phyloP scores from a whole-genome alignment of 352 stramenopile genomes.

The Phytophthora sansomeana region DNA sequence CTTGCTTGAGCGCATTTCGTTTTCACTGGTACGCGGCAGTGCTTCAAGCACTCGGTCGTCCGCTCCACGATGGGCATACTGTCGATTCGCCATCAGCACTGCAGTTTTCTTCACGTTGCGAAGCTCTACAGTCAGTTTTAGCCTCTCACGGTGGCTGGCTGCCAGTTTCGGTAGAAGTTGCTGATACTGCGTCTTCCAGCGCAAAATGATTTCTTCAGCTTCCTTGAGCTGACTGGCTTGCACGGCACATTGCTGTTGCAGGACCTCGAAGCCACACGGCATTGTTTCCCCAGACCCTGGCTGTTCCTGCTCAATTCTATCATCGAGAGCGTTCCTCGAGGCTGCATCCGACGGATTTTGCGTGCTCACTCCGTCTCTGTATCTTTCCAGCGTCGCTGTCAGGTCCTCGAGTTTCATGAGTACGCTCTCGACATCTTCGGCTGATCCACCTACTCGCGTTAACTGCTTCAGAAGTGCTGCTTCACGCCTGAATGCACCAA shows the following conservation, averaged over 20 bases:
- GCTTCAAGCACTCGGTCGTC: background rate
- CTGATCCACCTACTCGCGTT: constrained; percentile 20
- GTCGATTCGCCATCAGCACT: constrained; percentile 34
- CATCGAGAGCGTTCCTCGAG: background rate
- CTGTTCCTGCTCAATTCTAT: background rate
- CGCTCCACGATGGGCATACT: constrained; percentile 10
- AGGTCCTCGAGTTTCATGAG: constrained; percentile 43
- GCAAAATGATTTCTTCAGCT: constrained; percentile 17
- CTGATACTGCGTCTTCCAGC: constrained; percentile 33
- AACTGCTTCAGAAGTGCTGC: constrained; percentile 25
- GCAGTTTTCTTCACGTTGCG: constrained; percentile 36
- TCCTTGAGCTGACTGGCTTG: constrained; percentile 24
- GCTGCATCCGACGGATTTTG: background rate
- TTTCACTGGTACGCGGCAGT: background rate
- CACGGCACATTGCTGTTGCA: constrained; percentile 4
- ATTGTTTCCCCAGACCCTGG: constrained; percentile 14
- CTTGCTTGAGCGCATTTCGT: constrained; percentile 13
- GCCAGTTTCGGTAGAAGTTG: constrained; percentile 19
- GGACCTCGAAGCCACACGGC: constrained; percentile 7
- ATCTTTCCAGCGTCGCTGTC: constrained; percentile 6
- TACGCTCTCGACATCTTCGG: constrained; percentile 28
- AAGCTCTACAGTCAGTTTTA: constrained; percentile 24
- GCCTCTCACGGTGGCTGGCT: constrained; percentile 25
- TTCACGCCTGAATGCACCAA: constrained; percentile 33
- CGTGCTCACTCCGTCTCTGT: constrained; percentile 1